Conservation (phyloP, 192 early-diverging fungal genomes). For the Rhizophagus clarus region DNA sequence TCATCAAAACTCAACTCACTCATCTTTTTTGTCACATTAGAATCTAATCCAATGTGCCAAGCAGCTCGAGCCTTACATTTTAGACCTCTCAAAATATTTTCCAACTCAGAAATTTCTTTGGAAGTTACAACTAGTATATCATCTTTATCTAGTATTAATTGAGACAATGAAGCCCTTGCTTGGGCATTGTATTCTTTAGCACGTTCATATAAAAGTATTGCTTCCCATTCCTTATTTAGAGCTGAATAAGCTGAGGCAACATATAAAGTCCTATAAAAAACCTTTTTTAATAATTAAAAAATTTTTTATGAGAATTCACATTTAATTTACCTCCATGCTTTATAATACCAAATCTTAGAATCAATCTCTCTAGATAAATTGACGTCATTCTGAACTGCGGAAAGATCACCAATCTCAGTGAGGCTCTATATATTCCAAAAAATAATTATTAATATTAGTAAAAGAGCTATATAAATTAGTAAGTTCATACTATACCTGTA, state of each 20-base stretch:
- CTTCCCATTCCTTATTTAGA: slow-evolving; percentile 49
- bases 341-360: slow-evolving; percentile 51
- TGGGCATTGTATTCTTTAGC: slow-evolving; percentile 53
- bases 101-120: slow-evolving; percentile 43
- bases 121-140: slow-evolving; percentile 46
- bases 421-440: slow-evolving; percentile 46
- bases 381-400: slow-evolving; percentile 47
- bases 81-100: slow-evolving; percentile 49
- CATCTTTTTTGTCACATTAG: slow-evolving; percentile 38
- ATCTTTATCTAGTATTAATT: slow-evolving; percentile 36
- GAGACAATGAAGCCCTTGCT: slow-evolving; percentile 47
- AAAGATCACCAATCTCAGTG: slow-evolving; percentile 59
- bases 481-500: slow-evolving; percentile 49
- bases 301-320: not conserved
- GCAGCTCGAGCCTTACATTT: slow-evolving; percentile 59
- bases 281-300: not conserved
- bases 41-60: slow-evolving; percentile 50
- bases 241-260: slow-evolving; percentile 57
- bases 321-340: slow-evolving; percentile 57
- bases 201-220: slow-evolving; percentile 63
- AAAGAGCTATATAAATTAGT: not conserved
- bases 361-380: slow-evolving; percentile 51
- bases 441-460: no score
- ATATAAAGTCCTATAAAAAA: slow-evolving; percentile 40
- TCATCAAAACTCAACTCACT: slow-evolving; percentile 41